phyloP scores from a whole-genome alignment of 2,329 filamentous ascomycete species.

The Penicillium sp. region DNA sequence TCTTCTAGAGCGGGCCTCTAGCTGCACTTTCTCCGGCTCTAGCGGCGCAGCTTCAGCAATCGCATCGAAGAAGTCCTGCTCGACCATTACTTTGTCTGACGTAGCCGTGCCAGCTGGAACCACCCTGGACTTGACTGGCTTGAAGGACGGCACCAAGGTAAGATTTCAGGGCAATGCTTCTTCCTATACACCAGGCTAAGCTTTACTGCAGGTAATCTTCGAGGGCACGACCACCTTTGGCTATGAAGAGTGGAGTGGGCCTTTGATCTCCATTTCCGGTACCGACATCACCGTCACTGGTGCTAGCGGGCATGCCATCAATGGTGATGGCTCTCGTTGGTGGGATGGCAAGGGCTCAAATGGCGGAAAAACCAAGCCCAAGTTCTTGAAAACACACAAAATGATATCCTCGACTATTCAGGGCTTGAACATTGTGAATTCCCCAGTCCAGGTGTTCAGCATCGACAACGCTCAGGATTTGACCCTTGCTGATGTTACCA shows the following conservation, averaged over 20 bases:
- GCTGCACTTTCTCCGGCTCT: conserved; percentile 23
- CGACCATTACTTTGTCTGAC: conserved; percentile 30
- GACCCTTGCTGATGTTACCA: conserved; percentile 49
- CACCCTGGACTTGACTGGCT: conserved; percentile 30
- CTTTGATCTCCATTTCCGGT: conserved; percentile 60
- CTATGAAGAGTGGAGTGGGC: conserved; percentile 63
- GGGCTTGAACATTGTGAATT: conserved; percentile 30
- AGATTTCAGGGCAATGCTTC: conserved; percentile 44
- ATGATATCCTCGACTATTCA: conserved; percentile 28
- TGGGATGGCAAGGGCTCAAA: conserved; percentile 61
- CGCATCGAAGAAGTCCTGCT: conserved; percentile 25
- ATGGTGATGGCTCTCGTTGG: conserved; percentile 56
- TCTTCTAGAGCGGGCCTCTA: neutral
- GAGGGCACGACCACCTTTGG: conserved; percentile 64
- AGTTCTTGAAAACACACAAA: conserved; percentile 54
- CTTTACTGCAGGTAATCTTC: conserved; percentile 55
- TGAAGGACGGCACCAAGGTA: conserved; percentile 15
- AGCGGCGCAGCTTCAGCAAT: conserved; percentile 19
- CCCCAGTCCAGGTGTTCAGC: conserved; percentile 34
- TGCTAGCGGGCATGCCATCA: conserved; percentile 49
- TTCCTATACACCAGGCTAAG: conserved; percentile 32
- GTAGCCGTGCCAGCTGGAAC: conserved; percentile 31
- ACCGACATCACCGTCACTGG: conserved; percentile 53
- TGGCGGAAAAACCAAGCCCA: conserved; percentile 61
- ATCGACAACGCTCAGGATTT: conserved; percentile 45